These are phyloP conservation scores for Solanum sejunctum DNA, from an alignment of 257 asterid species.

Conservation along the genomic window DNA sequence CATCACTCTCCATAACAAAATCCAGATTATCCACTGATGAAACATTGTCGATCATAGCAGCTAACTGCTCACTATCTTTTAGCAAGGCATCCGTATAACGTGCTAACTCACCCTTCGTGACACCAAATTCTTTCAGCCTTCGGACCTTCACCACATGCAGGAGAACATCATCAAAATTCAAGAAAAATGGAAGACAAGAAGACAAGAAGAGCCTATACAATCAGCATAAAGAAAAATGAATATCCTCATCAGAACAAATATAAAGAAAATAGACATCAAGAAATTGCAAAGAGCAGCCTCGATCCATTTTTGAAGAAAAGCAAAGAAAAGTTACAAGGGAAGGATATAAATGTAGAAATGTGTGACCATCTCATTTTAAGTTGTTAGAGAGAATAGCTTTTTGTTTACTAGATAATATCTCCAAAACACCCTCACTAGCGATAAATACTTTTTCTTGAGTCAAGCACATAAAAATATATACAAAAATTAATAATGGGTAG, in stretches of 20 bases:
- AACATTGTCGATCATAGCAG: slow-evolving; percentile 96
- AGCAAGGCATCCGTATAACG: slow-evolving; percentile 93
- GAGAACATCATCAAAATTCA: not conserved
- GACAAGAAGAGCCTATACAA: not conserved
- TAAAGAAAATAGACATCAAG: not conserved
- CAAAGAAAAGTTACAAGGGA: not conserved
- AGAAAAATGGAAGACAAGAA: not conserved
- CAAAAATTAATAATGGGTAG: not conserved
- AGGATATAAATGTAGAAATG: not conserved
- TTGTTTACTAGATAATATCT: not conserved
- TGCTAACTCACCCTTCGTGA: slow-evolving; percentile 90
- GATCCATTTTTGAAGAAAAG: not conserved
- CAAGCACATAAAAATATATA: not conserved
- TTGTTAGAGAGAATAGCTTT: not conserved
- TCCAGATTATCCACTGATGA: slow-evolving; percentile 97
- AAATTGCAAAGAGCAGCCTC: not conserved
- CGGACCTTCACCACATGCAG: slow-evolving; percentile 51
- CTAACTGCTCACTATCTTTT: slow-evolving; percentile 95
- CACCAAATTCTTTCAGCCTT: slow-evolving; percentile 97
- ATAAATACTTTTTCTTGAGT: not conserved
- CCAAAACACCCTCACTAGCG: not conserved
- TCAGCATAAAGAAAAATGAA: not conserved
- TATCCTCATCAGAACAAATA: not conserved
- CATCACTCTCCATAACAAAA: slow-evolving; percentile 96
- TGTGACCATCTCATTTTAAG: not conserved